Percentiles rank a stretch among this genome's conserved stretches.
phyloP scores from a whole-genome alignment of 768 basidiomycete species.

The Hebeloma cylindrosporum region DNA sequence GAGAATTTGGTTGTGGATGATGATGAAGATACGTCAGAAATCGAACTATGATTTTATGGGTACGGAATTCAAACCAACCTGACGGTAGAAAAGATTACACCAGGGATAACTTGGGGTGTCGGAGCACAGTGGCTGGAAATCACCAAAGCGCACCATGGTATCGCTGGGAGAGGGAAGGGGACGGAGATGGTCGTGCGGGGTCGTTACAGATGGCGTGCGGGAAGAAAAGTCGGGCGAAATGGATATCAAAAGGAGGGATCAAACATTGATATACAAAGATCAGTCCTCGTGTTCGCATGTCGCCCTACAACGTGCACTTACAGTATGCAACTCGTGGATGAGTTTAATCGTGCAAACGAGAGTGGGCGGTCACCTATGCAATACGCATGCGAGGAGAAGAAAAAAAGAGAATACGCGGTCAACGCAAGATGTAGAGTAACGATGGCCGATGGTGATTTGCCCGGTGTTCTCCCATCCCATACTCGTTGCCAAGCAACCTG shows the following conservation, averaged over 20 bases:
- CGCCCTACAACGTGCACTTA: slow-evolving; percentile 9
- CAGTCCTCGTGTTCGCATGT: slow-evolving; percentile 9
- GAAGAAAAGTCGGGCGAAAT: slow-evolving; percentile 9
- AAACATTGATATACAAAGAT: slow-evolving; percentile 24
- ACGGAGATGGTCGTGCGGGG: slow-evolving; percentile 8
- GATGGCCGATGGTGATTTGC: too few relatives aligned
- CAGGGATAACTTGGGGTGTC: slow-evolving; percentile 79
- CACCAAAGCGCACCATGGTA: slow-evolving; percentile 61
- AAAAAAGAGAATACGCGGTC: slow-evolving; percentile 6
- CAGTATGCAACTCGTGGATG: background rate
- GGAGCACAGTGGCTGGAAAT: slow-evolving; percentile 67
- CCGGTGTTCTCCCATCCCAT: too few relatives aligned
- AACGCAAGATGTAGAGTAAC: slow-evolving; percentile 4
- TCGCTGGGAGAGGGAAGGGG: slow-evolving; percentile 1
- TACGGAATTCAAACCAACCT: slow-evolving; percentile 49
- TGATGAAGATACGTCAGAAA: background rate
- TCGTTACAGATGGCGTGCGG: slow-evolving; percentile 9
- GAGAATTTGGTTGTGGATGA: background rate
- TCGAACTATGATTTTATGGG: too few relatives aligned
- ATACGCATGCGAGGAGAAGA: slow-evolving; percentile 3
- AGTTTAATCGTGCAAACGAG: slow-evolving; percentile 1
- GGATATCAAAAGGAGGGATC: slow-evolving; percentile 15
- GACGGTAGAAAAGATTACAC: slow-evolving; percentile 94
- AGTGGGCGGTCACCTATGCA: background rate
- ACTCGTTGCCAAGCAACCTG: too few relatives aligned